These are phyloP conservation scores for Teratosphaeria epicoccoides DNA, from an alignment of 2,329 filamentous ascomycete species.

Conservation along the genomic window DNA sequence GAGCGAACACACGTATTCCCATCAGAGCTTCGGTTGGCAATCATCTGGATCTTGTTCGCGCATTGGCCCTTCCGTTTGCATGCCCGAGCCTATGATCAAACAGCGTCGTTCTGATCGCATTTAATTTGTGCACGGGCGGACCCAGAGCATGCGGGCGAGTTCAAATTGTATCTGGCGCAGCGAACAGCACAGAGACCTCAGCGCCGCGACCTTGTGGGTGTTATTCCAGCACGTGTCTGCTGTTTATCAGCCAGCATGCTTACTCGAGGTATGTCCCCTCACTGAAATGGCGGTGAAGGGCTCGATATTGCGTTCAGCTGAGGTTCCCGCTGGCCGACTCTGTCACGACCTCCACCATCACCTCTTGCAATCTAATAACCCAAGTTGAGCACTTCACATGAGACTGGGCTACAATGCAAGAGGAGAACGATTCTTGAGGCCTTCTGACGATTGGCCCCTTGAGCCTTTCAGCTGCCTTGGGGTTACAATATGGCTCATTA, in stretches of 20 bases:
- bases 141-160: too few relatives aligned
- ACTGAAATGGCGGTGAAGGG: not conserved
- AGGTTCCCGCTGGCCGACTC: not conserved
- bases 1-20: too few relatives aligned
- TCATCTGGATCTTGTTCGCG: too few relatives aligned
- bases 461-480: not conserved
- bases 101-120: too few relatives aligned
- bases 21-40: too few relatives aligned
- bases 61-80: too few relatives aligned
- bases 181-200: too few relatives aligned
- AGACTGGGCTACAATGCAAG: conserved; percentile 61
- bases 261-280: not conserved
- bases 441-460: conserved; percentile 15
- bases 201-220: too few relatives aligned
- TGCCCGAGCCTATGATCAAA: too few relatives aligned
- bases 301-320: not conserved
- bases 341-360: not conserved
- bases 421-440: conserved; percentile 44
- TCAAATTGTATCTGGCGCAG: too few relatives aligned
- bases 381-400: conserved; percentile 41
- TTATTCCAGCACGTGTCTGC: not conserved
- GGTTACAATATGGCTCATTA: not conserved
- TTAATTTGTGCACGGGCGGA: too few relatives aligned
- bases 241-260: not conserved
- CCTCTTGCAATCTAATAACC: conserved; percentile 65